Percentiles rank a stretch among this genome's conserved stretches.
These are phyloP conservation scores for Leishmania gerbilli DNA, from an alignment of 208 protist genomes.

Conservation along the genomic window DNA sequence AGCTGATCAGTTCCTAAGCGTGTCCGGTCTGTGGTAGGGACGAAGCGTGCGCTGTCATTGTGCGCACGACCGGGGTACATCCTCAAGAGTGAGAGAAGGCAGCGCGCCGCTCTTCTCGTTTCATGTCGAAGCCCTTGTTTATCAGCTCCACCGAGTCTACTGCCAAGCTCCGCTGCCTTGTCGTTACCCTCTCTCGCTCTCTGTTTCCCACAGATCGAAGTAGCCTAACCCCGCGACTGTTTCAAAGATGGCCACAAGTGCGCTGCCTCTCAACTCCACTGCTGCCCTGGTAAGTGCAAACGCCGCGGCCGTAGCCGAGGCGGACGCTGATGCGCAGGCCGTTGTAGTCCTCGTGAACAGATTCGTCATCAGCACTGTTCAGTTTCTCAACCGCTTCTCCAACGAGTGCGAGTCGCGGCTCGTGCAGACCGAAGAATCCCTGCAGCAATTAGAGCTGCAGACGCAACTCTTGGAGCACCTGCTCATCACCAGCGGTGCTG, in stretches of 20 bases:
- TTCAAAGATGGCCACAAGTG: background rate
- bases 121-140: background rate
- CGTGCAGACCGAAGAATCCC: slow-evolving; percentile 30
- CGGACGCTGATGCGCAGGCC: slow-evolving; percentile 42
- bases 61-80: background rate
- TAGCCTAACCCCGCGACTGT: background rate
- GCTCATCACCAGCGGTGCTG: slow-evolving; percentile 34
- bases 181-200: background rate
- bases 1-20: background rate
- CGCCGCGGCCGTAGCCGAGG: slow-evolving; percentile 11
- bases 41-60: background rate
- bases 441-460: slow-evolving; percentile 71
- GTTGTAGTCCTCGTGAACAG: slow-evolving; percentile 69
- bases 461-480: slow-evolving; percentile 75
- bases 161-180: background rate
- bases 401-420: slow-evolving; percentile 73
- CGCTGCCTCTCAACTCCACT: background rate
- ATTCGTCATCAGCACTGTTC: slow-evolving; percentile 73
- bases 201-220: background rate
- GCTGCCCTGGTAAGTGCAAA: background rate
- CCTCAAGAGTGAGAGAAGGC: background rate
- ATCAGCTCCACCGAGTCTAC: background rate
- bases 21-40: background rate
- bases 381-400: slow-evolving; percentile 88
- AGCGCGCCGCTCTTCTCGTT: background rate